These are phyloP conservation scores for Sambucus nigra DNA, from an alignment of 129 eudicot genomes.

Conservation along the genomic window DNA sequence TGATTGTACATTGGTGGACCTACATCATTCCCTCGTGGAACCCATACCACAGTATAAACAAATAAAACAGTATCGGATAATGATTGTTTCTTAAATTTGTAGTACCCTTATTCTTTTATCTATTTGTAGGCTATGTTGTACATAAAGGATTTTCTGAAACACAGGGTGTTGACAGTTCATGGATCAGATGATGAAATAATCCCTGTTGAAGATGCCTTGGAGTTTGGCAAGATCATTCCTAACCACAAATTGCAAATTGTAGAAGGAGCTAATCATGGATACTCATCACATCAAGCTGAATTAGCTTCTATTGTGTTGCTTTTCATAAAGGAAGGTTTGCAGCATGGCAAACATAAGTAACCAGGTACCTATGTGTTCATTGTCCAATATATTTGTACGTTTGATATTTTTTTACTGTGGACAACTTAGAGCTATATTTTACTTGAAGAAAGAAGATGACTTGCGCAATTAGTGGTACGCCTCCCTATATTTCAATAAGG, in stretches of 20 bases:
- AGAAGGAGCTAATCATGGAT: conserved; percentile 38
- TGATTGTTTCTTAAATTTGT: no score
- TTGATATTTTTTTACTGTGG: no score
- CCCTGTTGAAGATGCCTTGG: conserved; percentile 56
- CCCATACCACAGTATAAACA: no score
- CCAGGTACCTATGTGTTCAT: neutral
- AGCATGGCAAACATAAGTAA: conserved; percentile 5
- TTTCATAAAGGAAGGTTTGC: conserved; percentile 23
- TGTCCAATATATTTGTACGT: no score
- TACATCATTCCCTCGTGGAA: no score
- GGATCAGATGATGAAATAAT: conserved; percentile 67
- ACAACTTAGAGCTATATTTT: no score
- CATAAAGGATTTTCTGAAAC: neutral
- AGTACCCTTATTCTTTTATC: no score
- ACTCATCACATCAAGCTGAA: conserved; percentile 31
- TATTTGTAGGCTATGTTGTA: neutral
- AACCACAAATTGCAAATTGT: conserved; percentile 45
- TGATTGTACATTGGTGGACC: neutral
- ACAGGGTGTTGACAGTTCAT: conserved; percentile 60
- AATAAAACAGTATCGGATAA: no score
- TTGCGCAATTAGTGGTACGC: conserved; percentile 11
- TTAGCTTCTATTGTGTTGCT: conserved; percentile 28
- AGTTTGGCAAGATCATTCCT: conserved; percentile 48
- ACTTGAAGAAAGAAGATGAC: neutral
- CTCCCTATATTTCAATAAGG: no score